Evolutionary conservation across 805 yeast species (phyloP).

Genomic region (Metschnikowia shivogae): DNA sequence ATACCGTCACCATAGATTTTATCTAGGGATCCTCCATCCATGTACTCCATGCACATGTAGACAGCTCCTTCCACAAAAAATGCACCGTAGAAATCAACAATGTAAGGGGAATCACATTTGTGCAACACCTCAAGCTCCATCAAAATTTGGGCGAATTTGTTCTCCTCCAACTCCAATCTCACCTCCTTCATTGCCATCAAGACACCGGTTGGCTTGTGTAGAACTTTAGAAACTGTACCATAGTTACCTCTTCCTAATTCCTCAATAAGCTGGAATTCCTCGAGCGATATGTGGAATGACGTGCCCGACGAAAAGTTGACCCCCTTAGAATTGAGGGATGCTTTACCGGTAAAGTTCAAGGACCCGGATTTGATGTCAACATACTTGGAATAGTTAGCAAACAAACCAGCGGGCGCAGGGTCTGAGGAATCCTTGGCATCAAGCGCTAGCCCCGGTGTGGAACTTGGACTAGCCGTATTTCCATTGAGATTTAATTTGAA

Average conservation of each 20-base stretch:
- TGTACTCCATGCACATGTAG: conserved; percentile 95
- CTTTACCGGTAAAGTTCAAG: conserved; percentile 87
- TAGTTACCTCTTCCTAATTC: conserved; percentile 95
- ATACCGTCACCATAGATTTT: conserved; percentile 62
- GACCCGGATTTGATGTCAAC: conserved; percentile 91
- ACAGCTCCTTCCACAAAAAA: conserved; percentile 97
- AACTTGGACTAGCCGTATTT: conserved; percentile 14
- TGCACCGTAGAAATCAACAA: conserved; percentile 96
- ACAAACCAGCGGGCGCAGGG: conserved; percentile 44
- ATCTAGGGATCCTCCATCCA: conserved; percentile 95
- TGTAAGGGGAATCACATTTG: conserved; percentile 83
- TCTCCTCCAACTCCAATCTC: conserved; percentile 84
- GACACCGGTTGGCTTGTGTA: conserved; percentile 89
- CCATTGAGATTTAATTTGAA: conserved; percentile 33
- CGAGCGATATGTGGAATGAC: conserved; percentile 78
- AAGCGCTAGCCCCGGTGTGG: conserved; percentile 19
- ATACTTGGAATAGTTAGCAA: conserved; percentile 81
- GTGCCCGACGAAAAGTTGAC: conserved; percentile 87
- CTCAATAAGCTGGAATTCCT: conserved; percentile 75
- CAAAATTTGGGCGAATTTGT: conserved; percentile 87
- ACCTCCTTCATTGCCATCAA: conserved; percentile 98
- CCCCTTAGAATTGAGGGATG: conserved; percentile 87
- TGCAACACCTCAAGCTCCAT: conserved; percentile 96
- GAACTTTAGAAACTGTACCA: conserved; percentile 90
- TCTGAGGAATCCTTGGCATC: conserved; percentile 12